These are phyloP conservation scores for Herpetomonas muscarum DNA, from an alignment of 208 protist genomes.

Conservation along the genomic window DNA sequence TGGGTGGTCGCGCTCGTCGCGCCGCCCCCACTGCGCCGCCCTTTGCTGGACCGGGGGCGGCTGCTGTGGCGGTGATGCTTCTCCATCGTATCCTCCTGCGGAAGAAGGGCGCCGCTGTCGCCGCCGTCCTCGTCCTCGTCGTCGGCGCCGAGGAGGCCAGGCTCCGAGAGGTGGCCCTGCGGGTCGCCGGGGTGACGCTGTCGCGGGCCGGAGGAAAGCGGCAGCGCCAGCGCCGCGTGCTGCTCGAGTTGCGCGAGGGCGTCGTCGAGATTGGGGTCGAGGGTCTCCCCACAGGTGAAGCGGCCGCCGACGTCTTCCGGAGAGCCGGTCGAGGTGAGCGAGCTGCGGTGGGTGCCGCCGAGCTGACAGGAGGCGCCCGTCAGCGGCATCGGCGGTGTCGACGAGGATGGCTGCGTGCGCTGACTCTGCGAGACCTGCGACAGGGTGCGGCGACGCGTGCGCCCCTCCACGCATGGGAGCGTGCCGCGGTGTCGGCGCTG, in stretches of 20 bases:
- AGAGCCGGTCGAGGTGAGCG: neutral
- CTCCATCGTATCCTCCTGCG: no score
- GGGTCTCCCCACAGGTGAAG: slow-evolving; percentile 48
- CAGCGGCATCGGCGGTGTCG: no score
- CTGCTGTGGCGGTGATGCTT: neutral
- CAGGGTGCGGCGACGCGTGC: no score
- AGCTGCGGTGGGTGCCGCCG: no score
- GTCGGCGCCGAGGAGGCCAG: neutral
- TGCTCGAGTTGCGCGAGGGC: slow-evolving; percentile 52
- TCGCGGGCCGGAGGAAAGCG: neutral
- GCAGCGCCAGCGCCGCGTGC: slow-evolving; percentile 6
- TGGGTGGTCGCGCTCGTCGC: no score
- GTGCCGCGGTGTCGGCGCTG: no score
- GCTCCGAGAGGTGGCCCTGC: no score
- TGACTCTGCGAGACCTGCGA: no score
- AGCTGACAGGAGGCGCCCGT: no score
- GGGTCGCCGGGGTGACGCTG: slow-evolving; percentile 3
- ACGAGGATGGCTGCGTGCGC: no score
- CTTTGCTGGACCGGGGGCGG: neutral
- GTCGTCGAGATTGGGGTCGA: slow-evolving; percentile 60
- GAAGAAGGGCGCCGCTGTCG: neutral
- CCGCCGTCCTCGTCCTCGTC: neutral
- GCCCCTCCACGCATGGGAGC: no score
- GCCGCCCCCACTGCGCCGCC: no score
- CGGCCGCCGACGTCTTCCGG: neutral